Percentiles rank a stretch among this genome's conserved stretches.
Evolutionary conservation across 2,329 filamentous ascomycete genomes (phyloP).

Genomic region (Fusarium napiforme): DNA sequence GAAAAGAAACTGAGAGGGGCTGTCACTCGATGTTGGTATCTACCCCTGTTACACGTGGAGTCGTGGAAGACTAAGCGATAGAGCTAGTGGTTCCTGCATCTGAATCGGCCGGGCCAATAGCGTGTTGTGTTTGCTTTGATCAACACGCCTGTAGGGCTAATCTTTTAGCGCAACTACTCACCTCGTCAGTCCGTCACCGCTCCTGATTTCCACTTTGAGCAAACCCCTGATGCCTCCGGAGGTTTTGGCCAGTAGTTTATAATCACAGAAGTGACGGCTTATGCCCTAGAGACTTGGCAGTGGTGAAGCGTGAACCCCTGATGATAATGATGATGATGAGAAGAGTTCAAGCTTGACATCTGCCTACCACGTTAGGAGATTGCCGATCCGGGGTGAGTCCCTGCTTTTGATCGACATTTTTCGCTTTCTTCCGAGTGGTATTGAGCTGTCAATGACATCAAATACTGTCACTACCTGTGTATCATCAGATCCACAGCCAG

Average conservation of each 20-base stretch:
- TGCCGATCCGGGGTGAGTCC: constrained; percentile 35
- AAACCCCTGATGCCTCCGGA: constrained; percentile 10
- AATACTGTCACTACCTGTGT: not conserved
- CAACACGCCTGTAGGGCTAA: constrained; percentile 25
- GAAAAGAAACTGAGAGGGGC: not conserved
- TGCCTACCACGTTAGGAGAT: constrained; percentile 21
- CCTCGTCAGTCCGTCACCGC: not conserved
- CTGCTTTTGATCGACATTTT: constrained; percentile 15
- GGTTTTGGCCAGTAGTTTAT: not conserved
- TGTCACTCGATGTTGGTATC: not conserved
- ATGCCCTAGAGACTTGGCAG: too few species aligned
- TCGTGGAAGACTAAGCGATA: constrained; percentile 11
- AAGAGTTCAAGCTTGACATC: not conserved
- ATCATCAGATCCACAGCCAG: not conserved
- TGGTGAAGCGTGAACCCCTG: too few species aligned
- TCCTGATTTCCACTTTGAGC: constrained; percentile 19
- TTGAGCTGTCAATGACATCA: constrained; percentile 9
- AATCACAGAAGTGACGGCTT: too few species aligned
- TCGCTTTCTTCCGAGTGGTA: constrained; percentile 31
- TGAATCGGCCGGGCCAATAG: constrained; percentile 22
- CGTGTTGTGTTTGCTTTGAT: constrained; percentile 1
- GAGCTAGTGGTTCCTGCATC: constrained; percentile 24
- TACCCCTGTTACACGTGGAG: constrained; percentile 30
- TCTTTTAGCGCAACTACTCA: constrained; percentile 1
- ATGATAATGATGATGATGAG: not conserved